phyloP scores from a whole-genome alignment of 768 basidiomycete species.

The Tricholoma hemisulphureum region DNA sequence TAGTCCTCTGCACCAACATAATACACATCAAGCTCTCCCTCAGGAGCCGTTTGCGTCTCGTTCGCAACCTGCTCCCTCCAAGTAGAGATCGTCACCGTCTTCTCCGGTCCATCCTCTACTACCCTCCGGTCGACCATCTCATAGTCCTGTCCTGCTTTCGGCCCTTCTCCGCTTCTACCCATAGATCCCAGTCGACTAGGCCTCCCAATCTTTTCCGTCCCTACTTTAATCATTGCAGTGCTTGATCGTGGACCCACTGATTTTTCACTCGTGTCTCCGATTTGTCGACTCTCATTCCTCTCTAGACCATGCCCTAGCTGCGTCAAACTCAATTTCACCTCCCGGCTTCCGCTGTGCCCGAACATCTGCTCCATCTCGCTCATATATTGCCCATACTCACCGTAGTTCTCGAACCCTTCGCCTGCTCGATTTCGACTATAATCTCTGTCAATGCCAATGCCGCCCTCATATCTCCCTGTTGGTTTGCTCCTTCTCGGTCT shows the following conservation, averaged over 20 bases:
- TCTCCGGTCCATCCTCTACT: conserved; percentile 48
- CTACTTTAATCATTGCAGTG: conserved; percentile 13
- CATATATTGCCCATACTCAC: conserved; percentile 34
- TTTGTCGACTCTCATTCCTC: conserved; percentile 10
- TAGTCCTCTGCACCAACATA: conserved; percentile 40
- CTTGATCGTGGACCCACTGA: not conserved
- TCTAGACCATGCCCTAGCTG: conserved; percentile 9
- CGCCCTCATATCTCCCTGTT: not conserved
- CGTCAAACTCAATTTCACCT: conserved; percentile 22
- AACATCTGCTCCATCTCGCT: conserved; percentile 32
- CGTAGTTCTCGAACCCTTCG: conserved; percentile 28
- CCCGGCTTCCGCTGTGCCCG: conserved; percentile 14
- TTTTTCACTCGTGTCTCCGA: conserved; percentile 13
- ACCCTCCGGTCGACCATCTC: conserved; percentile 43
- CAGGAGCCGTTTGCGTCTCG: conserved; percentile 27
- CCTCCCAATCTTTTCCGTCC: conserved; percentile 23
- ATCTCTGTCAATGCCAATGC: not conserved
- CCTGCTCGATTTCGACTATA: conserved; percentile 3
- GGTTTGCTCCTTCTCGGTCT: conserved; percentile 1
- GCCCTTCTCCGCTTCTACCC: conserved; percentile 13
- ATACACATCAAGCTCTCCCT: conserved; percentile 46
- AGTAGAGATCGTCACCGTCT: conserved; percentile 51
- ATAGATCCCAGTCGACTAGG: conserved; percentile 20
- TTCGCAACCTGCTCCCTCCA: conserved; percentile 57
- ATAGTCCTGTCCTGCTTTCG: conserved; percentile 37